A percentile compares a stretch with the other conserved stretches of the same genome.
Evolutionary conservation across 2,329 filamentous ascomycete species (phyloP).

Genomic region (Aspergillus novoparasiticus): DNA sequence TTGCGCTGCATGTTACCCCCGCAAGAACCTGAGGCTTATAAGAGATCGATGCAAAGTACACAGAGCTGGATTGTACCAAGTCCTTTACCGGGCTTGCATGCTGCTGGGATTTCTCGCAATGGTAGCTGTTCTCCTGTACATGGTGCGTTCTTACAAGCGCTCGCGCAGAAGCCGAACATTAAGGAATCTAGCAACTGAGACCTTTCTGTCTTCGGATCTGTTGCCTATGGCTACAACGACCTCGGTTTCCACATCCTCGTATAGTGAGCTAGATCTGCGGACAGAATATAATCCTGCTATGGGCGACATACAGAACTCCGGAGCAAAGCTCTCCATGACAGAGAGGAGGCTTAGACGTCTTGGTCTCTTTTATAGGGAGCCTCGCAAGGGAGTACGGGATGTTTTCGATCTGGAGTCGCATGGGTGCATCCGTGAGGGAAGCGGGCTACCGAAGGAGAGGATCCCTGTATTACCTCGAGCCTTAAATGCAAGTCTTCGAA

Average conservation of each 20-base stretch:
- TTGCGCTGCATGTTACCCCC: background rate
- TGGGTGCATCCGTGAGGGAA: background rate
- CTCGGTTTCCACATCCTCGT: background rate
- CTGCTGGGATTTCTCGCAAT: background rate
- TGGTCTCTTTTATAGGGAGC: constrained; percentile 8
- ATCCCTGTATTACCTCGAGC: constrained; percentile 27
- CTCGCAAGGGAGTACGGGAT: constrained; percentile 22
- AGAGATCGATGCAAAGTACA: background rate
- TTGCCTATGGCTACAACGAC: background rate
- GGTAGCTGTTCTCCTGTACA: background rate
- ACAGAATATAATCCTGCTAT: background rate
- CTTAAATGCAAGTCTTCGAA: constrained; percentile 20
- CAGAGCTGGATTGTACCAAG: background rate
- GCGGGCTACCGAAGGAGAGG: constrained; percentile 3
- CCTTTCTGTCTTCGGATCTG: background rate
- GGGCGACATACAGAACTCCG: background rate
- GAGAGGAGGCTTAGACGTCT: background rate
- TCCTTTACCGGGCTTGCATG: background rate
- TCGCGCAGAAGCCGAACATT: background rate
- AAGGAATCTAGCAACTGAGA: background rate
- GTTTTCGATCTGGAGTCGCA: constrained; percentile 25
- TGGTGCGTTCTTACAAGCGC: background rate
- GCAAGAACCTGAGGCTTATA: background rate
- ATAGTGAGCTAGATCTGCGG: background rate
- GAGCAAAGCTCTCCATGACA: background rate